Base-by-base conservation (phyloP, 2,329 filamentous ascomycete species). In the Rosellinia necatrix region DNA sequence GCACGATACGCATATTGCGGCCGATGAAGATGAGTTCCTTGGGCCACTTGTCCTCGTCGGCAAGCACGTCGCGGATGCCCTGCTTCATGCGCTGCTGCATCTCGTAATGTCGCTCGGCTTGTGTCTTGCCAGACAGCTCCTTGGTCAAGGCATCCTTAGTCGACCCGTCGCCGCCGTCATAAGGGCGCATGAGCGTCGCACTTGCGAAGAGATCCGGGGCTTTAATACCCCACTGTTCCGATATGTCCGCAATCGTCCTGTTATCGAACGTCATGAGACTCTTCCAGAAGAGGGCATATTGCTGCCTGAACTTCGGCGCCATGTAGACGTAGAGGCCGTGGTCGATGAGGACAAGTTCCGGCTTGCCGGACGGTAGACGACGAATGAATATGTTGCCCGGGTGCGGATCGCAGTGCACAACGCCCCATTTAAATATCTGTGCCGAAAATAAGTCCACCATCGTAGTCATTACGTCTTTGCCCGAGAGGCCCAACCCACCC, bases 321-420 rank as follows among this genome's bases (percentile, higher is more conserved):
- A 97, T 94, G 72, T 90, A 88, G 53, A 97, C 91, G 76, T 99
- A 99, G 5, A 99, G 84, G 0, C 94, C 94, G 73, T 99, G 94
- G 73, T 99, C 94, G 70, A 99, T 96, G 30, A 99, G 86, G 1
- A 97, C 93, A 25, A 99, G 82, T 76, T 99, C 92, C 1, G 93
- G 82, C 38, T 85, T 82, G n/a, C 93, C 93, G 38, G 81, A 87
- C 1, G 92, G 89, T 13, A 91, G 80, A 7, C 94, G 88, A 7
- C 94, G 89, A 69, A 97, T 88, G 76, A 99, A 96, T 72, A 97
- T 94, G 75, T 99, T 99, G 24, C 93, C 93, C 1, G 94, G 94
- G 70, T 99, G 94, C 8, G 94, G 94, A 71, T 99, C 94, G 75
- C 93, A 97, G 76, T 99, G 93, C 0, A 97, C 90, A 38, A 90